Base-by-base conservation (phyloP, 2,329 filamentous ascomycete species). In the Xylariaceae sp. region DNA sequence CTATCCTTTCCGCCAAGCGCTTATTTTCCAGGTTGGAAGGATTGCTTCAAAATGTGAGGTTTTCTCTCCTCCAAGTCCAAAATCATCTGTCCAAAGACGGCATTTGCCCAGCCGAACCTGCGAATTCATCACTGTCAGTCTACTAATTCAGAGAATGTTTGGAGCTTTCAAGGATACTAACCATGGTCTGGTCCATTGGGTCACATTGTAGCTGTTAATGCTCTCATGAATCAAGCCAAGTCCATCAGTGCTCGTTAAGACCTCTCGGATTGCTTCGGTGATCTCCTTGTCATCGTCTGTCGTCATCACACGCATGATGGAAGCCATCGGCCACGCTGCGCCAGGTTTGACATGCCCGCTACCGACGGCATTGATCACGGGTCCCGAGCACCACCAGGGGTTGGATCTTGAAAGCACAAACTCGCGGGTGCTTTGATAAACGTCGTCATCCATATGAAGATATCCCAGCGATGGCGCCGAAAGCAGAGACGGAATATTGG, bases 21-120 rank as follows among this genome's bases (percentile, higher is more conserved):
- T 45, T 15, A n/a, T 4, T 15, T n/a, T 2, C n/a, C 13, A 49
- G 67, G 67, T 61, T 78, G 76, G 57, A 74, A 78, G 48, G 72
- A 75, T 58, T 69, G 63, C 52, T 70, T 65, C 18, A 78, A 61
- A 2, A 78, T 63, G 4, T 86, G 76, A 4, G 88, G 89, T 70
- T 88, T 89, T 71, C 89, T 78, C 62, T 80, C 78, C n/a, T 86
- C 84, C 58, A 94, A 71, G 74, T 92, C 88, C 57, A 94, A 74
- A 34, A 95, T 83, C 61, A 89, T 88, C 75, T 93, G 87, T n/a
- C 89, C 88, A 72, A 92, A 93, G 17, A 95, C 83, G 0, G 88
- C 90, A 70, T 94, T 94, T n/a, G 89, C 90, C 90, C 90, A 94
- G 1, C 89, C 88, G 70, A 95, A 94, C 88, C 88, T 91, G 61